A percentile compares a stretch with the other conserved stretches of the same genome.
Evolutionary conservation across 2,329 filamentous ascomycete species (phyloP).

Genomic region (Fusarium heterosporum): DNA sequence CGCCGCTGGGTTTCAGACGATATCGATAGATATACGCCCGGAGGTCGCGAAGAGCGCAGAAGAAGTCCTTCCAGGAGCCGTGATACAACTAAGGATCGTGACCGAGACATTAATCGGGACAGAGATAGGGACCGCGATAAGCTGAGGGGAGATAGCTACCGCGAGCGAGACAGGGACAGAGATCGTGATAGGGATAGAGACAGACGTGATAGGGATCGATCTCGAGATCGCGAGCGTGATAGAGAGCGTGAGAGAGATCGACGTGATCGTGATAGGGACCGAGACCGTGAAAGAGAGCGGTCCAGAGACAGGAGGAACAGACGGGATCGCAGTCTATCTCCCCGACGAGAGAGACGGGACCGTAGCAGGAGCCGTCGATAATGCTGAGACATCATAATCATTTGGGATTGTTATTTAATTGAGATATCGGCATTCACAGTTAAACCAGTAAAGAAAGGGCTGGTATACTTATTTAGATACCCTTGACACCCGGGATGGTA

Average conservation of each 20-base stretch:
- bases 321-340: conserved; percentile 50
- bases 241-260: conserved; percentile 49
- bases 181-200: conserved; percentile 52
- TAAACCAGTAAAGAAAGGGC: not conserved
- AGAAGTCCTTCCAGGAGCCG: conserved; percentile 53
- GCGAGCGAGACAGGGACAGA: conserved; percentile 45
- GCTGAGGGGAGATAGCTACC: conserved; percentile 40
- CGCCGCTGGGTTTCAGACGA: conserved; percentile 45
- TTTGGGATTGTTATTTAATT: not conserved
- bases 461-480: conserved; percentile 33
- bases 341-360: conserved; percentile 52
- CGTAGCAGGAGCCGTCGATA: conserved; percentile 56
- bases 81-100: conserved; percentile 50
- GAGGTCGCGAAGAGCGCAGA: conserved; percentile 56
- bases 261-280: conserved; percentile 37
- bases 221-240: conserved; percentile 49
- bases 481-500: conserved; percentile 9
- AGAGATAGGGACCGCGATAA: conserved; percentile 47
- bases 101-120: conserved; percentile 50
- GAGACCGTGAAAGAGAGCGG: conserved; percentile 29
- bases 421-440: not conserved
- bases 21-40: conserved; percentile 61
- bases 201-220: conserved; percentile 40
- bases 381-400: conserved; percentile 46
- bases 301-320: conserved; percentile 42